These are phyloP conservation scores for Alternaria sp. DNA, from an alignment of 2,329 filamentous ascomycete genomes.

Conservation along the genomic window DNA sequence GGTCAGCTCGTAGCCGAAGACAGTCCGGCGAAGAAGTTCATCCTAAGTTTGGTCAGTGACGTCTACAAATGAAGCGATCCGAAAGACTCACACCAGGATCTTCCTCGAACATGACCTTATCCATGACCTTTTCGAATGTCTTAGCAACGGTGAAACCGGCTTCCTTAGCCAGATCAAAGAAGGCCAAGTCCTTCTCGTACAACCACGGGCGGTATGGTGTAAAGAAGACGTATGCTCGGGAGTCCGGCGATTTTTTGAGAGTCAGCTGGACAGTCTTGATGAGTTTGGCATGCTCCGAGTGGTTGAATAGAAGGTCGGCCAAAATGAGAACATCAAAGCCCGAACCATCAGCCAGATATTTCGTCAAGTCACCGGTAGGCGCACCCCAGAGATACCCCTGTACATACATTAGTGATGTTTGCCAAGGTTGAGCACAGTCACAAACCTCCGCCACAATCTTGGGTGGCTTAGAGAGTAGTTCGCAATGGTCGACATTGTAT, in stretches of 20 bases:
- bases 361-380: slow-evolving; percentile 64
- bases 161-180: slow-evolving; percentile 78
- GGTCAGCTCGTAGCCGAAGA: slow-evolving; percentile 76
- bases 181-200: slow-evolving; percentile 79
- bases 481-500: slow-evolving; percentile 71
- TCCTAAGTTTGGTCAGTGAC: slow-evolving; percentile 57
- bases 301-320: slow-evolving; percentile 89
- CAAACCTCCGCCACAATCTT: slow-evolving; percentile 49
- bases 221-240: slow-evolving; percentile 85
- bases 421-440: neutral
- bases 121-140: slow-evolving; percentile 80
- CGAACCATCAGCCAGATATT: slow-evolving; percentile 57
- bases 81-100: slow-evolving; percentile 71
- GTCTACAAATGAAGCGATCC: no score
- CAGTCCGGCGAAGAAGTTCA: slow-evolving; percentile 78
- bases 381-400: slow-evolving; percentile 86
- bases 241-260: slow-evolving; percentile 61
- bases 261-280: slow-evolving; percentile 73
- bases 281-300: slow-evolving; percentile 82
- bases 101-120: slow-evolving; percentile 85
- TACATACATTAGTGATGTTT: slow-evolving; percentile 10
- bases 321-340: slow-evolving; percentile 83
- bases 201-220: slow-evolving; percentile 94
- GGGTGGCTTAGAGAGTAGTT: slow-evolving; percentile 47
- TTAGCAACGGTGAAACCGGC: slow-evolving; percentile 79